Evolutionary conservation across 371 early-diverging fungal species (phyloP).

Genomic region (Fennellomyces sp.): DNA sequence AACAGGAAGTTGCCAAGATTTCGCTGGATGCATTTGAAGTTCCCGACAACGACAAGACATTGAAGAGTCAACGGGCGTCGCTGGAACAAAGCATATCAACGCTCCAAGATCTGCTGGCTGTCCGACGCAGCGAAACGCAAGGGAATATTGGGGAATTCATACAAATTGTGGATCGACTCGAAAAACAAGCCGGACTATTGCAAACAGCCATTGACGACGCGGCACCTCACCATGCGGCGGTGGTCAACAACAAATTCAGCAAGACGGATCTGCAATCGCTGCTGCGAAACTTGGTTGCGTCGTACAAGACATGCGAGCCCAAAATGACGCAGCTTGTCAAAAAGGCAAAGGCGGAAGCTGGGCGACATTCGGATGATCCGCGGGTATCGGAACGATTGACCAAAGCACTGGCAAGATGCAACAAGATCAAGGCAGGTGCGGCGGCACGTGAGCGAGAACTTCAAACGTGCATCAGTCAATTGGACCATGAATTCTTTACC

Average conservation of each 20-base stretch:
- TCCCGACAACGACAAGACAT: slow-evolving; percentile 15
- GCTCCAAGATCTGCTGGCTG: slow-evolving; percentile 23
- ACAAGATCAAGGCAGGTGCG: slow-evolving; percentile 32
- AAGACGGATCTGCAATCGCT: slow-evolving; percentile 54
- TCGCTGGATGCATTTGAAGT: slow-evolving; percentile 12
- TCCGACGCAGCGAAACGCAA: slow-evolving; percentile 36
- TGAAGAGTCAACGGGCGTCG: slow-evolving; percentile 17
- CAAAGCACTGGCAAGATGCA: slow-evolving; percentile 44
- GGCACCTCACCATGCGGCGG: slow-evolving; percentile 38
- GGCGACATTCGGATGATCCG: slow-evolving; percentile 34
- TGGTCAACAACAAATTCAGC: slow-evolving; percentile 38
- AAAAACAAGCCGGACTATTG: slow-evolving; percentile 32
- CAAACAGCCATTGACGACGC: slow-evolving; percentile 39
- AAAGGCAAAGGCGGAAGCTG: slow-evolving; percentile 29
- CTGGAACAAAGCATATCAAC: slow-evolving; percentile 16
- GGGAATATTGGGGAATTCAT: slow-evolving; percentile 34
- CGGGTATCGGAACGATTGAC: slow-evolving; percentile 41
- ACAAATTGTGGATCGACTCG: slow-evolving; percentile 33
- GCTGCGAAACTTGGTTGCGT: slow-evolving; percentile 42
- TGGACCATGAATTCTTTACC: slow-evolving; percentile 51
- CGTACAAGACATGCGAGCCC: slow-evolving; percentile 50
- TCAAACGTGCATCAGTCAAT: slow-evolving; percentile 39
- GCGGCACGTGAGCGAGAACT: slow-evolving; percentile 40
- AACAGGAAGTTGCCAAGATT: slow-evolving; percentile 22
- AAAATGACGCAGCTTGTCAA: slow-evolving; percentile 35